Evolutionary conservation across 352 stramenopile genomes (phyloP).

Genomic region (Phytophthora rubi): DNA sequence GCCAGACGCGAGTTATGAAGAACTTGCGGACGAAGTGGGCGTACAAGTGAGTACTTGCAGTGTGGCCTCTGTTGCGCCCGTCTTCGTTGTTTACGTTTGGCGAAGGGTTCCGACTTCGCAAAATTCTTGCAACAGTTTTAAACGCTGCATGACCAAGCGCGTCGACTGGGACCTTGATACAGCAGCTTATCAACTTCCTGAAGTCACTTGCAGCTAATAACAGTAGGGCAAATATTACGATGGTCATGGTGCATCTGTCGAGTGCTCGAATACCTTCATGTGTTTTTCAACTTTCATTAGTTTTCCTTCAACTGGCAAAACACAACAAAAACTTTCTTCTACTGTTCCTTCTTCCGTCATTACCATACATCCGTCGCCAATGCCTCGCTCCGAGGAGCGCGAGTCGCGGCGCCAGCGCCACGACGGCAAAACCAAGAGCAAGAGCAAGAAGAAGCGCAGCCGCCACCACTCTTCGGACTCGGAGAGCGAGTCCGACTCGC

Average conservation of each 20-base stretch:
- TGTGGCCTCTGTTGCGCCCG: conserved; percentile 1
- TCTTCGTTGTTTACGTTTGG: conserved; percentile 17
- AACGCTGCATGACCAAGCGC: neutral
- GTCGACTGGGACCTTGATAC: too few relatives aligned
- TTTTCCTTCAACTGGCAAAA: neutral
- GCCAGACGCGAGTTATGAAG: neutral
- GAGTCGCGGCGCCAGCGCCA: conserved; percentile 3
- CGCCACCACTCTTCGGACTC: conserved; percentile 28
- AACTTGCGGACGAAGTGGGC: conserved; percentile 15
- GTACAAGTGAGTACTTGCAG: neutral
- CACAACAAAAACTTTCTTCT: neutral
- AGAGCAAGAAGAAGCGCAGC: conserved; percentile 40
- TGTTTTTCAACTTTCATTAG: neutral
- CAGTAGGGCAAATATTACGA: too few relatives aligned
- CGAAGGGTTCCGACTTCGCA: conserved; percentile 15
- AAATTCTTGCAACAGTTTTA: conserved; percentile 1
- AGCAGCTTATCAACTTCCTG: too few relatives aligned
- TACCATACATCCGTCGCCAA: neutral
- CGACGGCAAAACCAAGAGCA: conserved; percentile 28
- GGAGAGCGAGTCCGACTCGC: conserved; percentile 50
- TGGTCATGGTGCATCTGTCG: too few relatives aligned
- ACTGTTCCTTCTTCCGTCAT: neutral
- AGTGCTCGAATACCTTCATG: too few relatives aligned
- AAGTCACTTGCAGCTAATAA: too few relatives aligned
- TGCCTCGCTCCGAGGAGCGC: conserved; percentile 26